Base-by-base conservation (phyloP, 169 alveolate genomes). In the Besnoitia besnoiti region DNA sequence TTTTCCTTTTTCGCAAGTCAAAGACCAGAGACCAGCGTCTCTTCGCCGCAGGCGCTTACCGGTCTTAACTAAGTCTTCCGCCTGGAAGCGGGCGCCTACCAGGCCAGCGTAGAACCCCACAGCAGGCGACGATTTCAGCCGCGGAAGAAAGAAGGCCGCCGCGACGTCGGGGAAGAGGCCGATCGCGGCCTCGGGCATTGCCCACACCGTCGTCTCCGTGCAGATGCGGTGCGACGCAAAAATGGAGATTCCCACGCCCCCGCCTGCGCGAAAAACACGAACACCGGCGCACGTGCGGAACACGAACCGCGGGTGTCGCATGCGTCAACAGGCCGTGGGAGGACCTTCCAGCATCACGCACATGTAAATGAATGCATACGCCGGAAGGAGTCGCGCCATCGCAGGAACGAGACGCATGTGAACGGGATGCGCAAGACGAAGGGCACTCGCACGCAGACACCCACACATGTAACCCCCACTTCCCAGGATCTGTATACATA, bases 121-220 rank as follows among this genome's bases (percentile, higher is more conserved):
- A 44, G 93, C 87, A 0, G 42, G 59, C 39, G 95, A 88, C n/a
- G 39, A 14, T n/a, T 67, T 35, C 42, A 97, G 93, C 88, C 97
- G 95, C n/a, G 98, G 91, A 50, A 97, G 93, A 94, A 96, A 96
- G 90, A 93, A 97, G 35, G 97, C 90, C 21, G 98, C 98, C 4
- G 98, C 98, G 10, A 96, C 98, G 93, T 97, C 99, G 37, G 99
- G 97, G 88, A 97, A 97, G 75, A 96, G 95, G 51, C 98, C 99
- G 44, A 97, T 96, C 50, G 94, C 96, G n/a, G 97, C 95, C 94
- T 97, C 98, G 27, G 99, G 99, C 99, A 97, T 97, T 0, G 99
- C 98, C 85, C 95, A 96, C 33, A 96, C 93, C n/a, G 98, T 94
- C 19, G 95, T 96, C 85, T 97, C 98, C 39, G 99, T 97, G 14